A percentile compares a stretch with the other conserved stretches of the same genome.
Conservation (phyloP, 2,329 filamentous ascomycete species). For the Diaporthe citrichinensis region DNA sequence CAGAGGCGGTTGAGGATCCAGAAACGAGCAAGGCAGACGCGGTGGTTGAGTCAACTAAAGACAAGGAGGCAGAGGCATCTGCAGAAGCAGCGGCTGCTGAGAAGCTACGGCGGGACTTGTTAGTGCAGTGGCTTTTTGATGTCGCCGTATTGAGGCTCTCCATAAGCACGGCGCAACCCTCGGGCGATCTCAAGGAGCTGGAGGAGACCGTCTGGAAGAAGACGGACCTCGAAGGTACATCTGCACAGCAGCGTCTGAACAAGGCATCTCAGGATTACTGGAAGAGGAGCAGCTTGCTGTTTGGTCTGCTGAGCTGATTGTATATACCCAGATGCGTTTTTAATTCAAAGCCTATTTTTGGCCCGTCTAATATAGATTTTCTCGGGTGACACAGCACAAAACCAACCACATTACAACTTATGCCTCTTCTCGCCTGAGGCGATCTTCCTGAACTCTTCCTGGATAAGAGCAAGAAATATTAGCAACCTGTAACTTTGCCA, state of each 20-base stretch:
- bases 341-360: conserved; percentile 28
- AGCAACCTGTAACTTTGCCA: not conserved
- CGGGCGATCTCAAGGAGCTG: conserved; percentile 58
- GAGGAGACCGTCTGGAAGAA: conserved; percentile 60
- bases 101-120: conserved; percentile 59
- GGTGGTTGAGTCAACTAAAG: conserved; percentile 25
- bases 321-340: conserved; percentile 10
- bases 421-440: conserved; percentile 93
- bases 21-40: conserved; percentile 33
- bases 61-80: conserved; percentile 39
- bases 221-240: conserved; percentile 64
- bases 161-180: conserved; percentile 38
- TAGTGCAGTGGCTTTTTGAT: conserved; percentile 75
- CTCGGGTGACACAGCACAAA: not conserved
- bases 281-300: conserved; percentile 85
- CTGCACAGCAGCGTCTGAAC: conserved; percentile 65
- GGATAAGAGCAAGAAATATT: not conserved
- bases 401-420: conserved; percentile 74
- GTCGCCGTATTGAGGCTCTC: conserved; percentile 62
- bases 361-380: not conserved
- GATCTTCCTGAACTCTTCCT: conserved; percentile 85
- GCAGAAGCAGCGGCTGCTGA: conserved; percentile 36
- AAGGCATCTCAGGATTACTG: conserved; percentile 83
- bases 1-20: conserved; percentile 42
- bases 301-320: conserved; percentile 76